Evolutionary conservation across 2,329 filamentous ascomycete genomes (phyloP), one percentile per base, ranked within the genome.

Genomic region (Escovopsis sp.): DNA sequence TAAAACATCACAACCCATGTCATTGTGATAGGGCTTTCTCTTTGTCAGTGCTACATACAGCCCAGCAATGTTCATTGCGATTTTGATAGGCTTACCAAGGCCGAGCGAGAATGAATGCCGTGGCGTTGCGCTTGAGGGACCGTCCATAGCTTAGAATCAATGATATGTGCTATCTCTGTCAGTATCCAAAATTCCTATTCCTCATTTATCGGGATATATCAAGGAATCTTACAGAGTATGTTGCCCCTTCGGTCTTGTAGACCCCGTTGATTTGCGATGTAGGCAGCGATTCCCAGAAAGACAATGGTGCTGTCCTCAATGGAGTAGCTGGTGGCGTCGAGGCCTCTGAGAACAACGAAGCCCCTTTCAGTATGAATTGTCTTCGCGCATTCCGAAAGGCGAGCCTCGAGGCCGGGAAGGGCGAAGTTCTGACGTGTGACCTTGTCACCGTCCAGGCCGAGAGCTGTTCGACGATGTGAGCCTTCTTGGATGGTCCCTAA

Each of bases 281-380:
- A 67, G 42, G 65, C 68, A 1, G 74, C 64, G 10, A 80, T 55
- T 1, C 71, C 76, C 5, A 76, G 62, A 48, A 73, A 78, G 35
- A 77, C 59, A 5, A 67, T 61, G 13, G 72, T 55, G 41, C 71
- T 72, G 40, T 79, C 72, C 46, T 75, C 68, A 20, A 63, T 57
- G 3, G 65, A 64, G 52, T 72, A 71, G 2, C 53, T 57, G 2
- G 57, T 50, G 1, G 67, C 60, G 12, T 68, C 62, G 1, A 80
- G 57, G 3, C 76, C 76, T 5, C 67, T 65, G 33, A 81, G 52
- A 8, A 79, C 62, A 39, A 65, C 65, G 47, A 80, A 67, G 1
- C 75, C 76, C 7, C 48, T 51, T 4, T 65, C 66, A 8, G 54
- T 46, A 42, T 71, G 62, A 24, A 72, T 43, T 16, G 56, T 51